These are phyloP conservation scores for Suillus hirtellus DNA, from an alignment of 768 basidiomycete species.

Conservation along the genomic window DNA sequence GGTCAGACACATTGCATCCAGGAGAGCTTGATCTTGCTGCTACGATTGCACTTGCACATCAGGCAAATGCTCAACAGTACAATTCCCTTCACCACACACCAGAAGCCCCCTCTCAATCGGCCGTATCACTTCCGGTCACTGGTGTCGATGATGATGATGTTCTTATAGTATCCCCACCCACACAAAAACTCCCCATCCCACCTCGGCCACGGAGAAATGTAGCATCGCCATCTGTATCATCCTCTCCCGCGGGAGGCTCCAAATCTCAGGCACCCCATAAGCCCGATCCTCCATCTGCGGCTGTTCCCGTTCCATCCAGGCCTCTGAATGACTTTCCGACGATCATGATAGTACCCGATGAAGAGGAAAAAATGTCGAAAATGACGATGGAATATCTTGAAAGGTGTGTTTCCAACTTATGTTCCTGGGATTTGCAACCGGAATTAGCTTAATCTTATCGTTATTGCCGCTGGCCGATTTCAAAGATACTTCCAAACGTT, in stretches of 20 bases:
- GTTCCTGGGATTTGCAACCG: neutral
- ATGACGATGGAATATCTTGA: constrained; percentile 32
- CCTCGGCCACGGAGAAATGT: constrained; percentile 20
- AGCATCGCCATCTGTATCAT: constrained; percentile 1
- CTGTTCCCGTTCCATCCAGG: constrained; percentile 1
- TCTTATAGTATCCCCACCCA: constrained; percentile 7
- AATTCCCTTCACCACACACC: constrained; percentile 2
- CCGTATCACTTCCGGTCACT: neutral
- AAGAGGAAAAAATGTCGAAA: constrained; percentile 27
- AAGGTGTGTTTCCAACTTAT: constrained; percentile 22
- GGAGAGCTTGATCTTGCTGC: constrained; percentile 29
- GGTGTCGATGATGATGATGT: neutral
- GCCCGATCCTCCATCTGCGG: neutral
- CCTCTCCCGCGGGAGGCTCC: constrained; percentile 4
- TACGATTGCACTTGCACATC: constrained; percentile 26
- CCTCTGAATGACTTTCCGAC: neutral
- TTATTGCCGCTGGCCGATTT: constrained; percentile 10
- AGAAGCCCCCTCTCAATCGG: constrained; percentile 1
- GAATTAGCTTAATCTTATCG: constrained; percentile 9
- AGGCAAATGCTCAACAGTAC: constrained; percentile 23
- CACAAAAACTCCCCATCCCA: constrained; percentile 22
- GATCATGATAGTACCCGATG: constrained; percentile 1
- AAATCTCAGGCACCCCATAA: neutral
- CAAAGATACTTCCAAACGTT: constrained; percentile 33
- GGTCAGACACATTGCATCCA: constrained; percentile 33